Conservation (phyloP, 768 basidiomycete genomes). For the Lanmaoa pseudosensibilis region DNA sequence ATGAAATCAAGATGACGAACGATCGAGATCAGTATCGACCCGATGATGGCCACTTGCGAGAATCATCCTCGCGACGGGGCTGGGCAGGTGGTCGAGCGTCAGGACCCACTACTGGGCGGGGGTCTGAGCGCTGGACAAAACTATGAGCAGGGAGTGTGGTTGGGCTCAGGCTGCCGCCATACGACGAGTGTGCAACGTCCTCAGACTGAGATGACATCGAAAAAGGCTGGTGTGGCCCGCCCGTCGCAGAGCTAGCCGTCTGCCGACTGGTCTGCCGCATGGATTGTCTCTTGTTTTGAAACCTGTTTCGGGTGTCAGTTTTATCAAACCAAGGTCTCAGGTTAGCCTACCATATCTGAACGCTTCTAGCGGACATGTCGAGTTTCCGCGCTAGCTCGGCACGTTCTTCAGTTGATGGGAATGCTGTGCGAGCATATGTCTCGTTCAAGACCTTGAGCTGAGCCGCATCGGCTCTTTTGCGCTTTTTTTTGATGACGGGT, state of each 20-base stretch:
- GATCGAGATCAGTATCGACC: slow-evolving; percentile 46
- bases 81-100: slow-evolving; percentile 25
- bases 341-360: slow-evolving; percentile 74
- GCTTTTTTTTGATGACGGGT: slow-evolving; percentile 82
- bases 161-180: slow-evolving; percentile 35
- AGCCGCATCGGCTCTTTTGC: slow-evolving; percentile 78
- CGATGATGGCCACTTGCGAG: slow-evolving; percentile 49
- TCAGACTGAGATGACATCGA: slow-evolving; percentile 38
- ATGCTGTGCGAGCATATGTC: slow-evolving; percentile 77
- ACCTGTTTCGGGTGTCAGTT: slow-evolving; percentile 49
- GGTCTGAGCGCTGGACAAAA: slow-evolving; percentile 45
- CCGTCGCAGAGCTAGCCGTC: slow-evolving; percentile 44
- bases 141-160: slow-evolving; percentile 31
- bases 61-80: slow-evolving; percentile 49
- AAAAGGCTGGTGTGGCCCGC: slow-evolving; percentile 51
- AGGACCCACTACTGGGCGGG: slow-evolving; percentile 35
- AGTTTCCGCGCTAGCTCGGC: slow-evolving; percentile 69
- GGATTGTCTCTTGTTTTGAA: slow-evolving; percentile 84
- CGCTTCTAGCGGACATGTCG: slow-evolving; percentile 82
- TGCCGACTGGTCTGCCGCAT: slow-evolving; percentile 78
- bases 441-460: slow-evolving; percentile 82
- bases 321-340: slow-evolving; percentile 12
- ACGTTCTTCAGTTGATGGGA: slow-evolving; percentile 88
- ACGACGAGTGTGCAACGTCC: slow-evolving; percentile 37
- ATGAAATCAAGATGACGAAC: slow-evolving; percentile 36